phyloP scores from a whole-genome alignment of 768 basidiomycete genomes.

The Pilatotrama ljubarskyi region DNA sequence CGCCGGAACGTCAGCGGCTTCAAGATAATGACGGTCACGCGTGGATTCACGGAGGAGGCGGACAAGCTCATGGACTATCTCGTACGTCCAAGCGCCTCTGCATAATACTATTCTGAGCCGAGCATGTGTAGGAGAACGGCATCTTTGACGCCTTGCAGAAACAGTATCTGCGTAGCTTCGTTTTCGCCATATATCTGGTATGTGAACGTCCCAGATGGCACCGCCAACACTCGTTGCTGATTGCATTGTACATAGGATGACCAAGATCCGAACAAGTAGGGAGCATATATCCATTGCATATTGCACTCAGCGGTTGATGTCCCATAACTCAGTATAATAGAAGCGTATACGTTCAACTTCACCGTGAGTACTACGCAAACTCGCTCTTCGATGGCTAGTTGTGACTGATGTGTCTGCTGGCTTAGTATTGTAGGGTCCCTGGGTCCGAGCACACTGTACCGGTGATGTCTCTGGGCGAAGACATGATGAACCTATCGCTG shows the following conservation, averaged over 20 bases:
- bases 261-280: conserved; percentile 82
- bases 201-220: conserved; percentile 22
- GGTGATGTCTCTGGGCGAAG: conserved; percentile 71
- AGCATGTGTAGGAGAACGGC: conserved; percentile 66
- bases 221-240: neutral
- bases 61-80: conserved; percentile 81
- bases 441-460: conserved; percentile 64
- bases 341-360: conserved; percentile 89
- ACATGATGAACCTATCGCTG: conserved; percentile 52
- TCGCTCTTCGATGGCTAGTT: neutral
- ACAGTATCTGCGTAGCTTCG: conserved; percentile 81
- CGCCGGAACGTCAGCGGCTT: conserved; percentile 58
- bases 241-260: conserved; percentile 55
- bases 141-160: conserved; percentile 86
- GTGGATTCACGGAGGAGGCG: conserved; percentile 80
- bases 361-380: conserved; percentile 42
- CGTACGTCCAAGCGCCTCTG: conserved; percentile 43
- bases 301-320: neutral
- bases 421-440: conserved; percentile 67
- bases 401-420: neutral
- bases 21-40: conserved; percentile 70
- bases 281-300: conserved; percentile 31
- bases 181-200: conserved; percentile 84
- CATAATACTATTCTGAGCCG: neutral
- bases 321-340: conserved; percentile 60